Conservation (phyloP, 2,329 filamentous ascomycete species). For the Neonectria sp. region DNA sequence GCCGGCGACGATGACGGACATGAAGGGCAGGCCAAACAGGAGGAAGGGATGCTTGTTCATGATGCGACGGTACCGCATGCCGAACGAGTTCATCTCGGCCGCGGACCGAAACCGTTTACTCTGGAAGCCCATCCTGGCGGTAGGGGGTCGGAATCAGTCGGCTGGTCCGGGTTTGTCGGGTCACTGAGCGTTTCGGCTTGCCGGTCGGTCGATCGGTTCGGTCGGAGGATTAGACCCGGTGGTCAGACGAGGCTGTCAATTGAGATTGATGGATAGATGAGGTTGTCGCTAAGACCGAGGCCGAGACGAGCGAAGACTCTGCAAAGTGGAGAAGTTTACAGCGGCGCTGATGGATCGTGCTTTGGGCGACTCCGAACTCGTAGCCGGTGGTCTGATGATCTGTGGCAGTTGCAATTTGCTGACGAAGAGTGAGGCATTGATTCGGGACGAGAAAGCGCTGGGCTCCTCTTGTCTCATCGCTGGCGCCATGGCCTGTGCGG, state of each 20-base stretch:
- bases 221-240: not conserved
- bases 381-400: slow-evolving; percentile 22
- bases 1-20: slow-evolving; percentile 89
- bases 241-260: slow-evolving; percentile 10
- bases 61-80: slow-evolving; percentile 81
- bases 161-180: not conserved
- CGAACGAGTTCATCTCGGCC: slow-evolving; percentile 77
- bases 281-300: slow-evolving; percentile 15
- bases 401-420: slow-evolving; percentile 13
- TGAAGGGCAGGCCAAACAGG: slow-evolving; percentile 94
- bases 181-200: not conserved
- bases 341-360: not conserved
- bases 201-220: slow-evolving; percentile 8
- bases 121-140: slow-evolving; percentile 67
- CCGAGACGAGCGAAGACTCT: not conserved
- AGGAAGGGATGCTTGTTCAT: slow-evolving; percentile 88
- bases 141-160: slow-evolving; percentile 4
- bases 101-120: slow-evolving; percentile 80
- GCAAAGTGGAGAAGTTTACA: not conserved
- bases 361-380: not conserved
- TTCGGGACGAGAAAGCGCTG: slow-evolving; percentile 1
- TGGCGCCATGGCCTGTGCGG: slow-evolving; percentile 28
- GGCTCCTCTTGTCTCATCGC: not conserved
- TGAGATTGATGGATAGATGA: slow-evolving; percentile 22
- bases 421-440: slow-evolving; percentile 8